Percentiles rank a stretch among this genome's conserved stretches.
These are phyloP conservation scores for Leccinellum rugosiceps DNA, from an alignment of 768 basidiomycete genomes.

Conservation along the genomic window DNA sequence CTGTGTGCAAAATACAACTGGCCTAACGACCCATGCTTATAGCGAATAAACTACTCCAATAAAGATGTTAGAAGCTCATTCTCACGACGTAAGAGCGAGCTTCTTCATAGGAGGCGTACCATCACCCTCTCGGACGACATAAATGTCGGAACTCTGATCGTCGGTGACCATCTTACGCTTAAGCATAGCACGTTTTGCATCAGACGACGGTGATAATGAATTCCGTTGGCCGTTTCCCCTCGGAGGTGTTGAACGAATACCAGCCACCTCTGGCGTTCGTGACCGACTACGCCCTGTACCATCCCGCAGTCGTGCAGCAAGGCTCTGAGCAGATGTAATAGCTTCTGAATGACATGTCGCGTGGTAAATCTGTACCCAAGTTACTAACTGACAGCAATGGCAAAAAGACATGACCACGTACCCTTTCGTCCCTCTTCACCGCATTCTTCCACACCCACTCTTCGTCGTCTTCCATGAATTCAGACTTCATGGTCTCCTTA, in stretches of 20 bases:
- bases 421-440: constrained; percentile 76
- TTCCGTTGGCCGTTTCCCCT: constrained; percentile 28
- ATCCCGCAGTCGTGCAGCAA: constrained; percentile 66
- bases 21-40: constrained; percentile 18
- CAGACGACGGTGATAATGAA: constrained; percentile 50
- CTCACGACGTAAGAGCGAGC: constrained; percentile 44
- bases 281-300: constrained; percentile 67
- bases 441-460: constrained; percentile 99
- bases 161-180: constrained; percentile 76
- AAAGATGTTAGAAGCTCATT: constrained; percentile 21
- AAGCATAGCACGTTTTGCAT: constrained; percentile 50
- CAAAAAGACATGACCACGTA: constrained; percentile 37
- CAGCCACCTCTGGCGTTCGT: constrained; percentile 63
- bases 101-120: constrained; percentile 70
- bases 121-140: constrained; percentile 35
- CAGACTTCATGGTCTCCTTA: constrained; percentile 88
- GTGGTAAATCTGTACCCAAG: constrained; percentile 70
- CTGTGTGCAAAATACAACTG: constrained; percentile 26
- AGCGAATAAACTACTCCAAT: constrained; percentile 34
- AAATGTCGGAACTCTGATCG: constrained; percentile 34
- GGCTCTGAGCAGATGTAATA: constrained; percentile 54
- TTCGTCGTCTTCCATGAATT: constrained; percentile 93
- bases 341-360: constrained; percentile 93
- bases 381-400: not conserved
- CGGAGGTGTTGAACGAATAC: constrained; percentile 38